Conservation (phyloP, 805 yeast species). For the Naumovozyma castellii region DNA sequence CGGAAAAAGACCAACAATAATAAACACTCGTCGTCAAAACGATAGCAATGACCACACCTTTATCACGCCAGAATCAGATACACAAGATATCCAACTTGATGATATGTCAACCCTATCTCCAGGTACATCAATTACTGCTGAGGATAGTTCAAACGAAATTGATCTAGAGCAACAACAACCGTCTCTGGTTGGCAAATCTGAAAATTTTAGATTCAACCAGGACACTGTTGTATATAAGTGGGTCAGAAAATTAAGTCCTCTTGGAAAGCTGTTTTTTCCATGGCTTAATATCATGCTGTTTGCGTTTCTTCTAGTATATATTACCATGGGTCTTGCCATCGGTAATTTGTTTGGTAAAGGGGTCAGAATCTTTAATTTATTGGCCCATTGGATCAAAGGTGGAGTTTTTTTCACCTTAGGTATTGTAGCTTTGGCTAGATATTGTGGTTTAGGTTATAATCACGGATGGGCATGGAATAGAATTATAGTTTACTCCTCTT, state of each 20-base stretch:
- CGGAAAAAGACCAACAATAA: no score
- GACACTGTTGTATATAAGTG: background rate
- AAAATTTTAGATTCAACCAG: no score
- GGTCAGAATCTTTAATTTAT: conserved; percentile 56
- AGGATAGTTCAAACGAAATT: no score
- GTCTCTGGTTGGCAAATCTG: no score
- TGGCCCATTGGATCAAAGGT: conserved; percentile 96
- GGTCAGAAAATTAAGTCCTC: conserved; percentile 13
- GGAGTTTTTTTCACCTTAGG: conserved; percentile 79
- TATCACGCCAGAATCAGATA: no score
- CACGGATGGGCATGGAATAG: conserved; percentile 91
- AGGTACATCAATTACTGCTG: no score
- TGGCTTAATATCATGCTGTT: conserved; percentile 58
- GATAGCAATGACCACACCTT: no score
- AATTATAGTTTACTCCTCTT: conserved; percentile 15
- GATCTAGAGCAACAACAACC: no score
- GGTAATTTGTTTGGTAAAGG: conserved; percentile 65
- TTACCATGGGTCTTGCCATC: conserved; percentile 48
- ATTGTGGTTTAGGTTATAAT: conserved; percentile 67
- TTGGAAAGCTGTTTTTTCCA: conserved; percentile 35
- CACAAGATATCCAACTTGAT: no score
- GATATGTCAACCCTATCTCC: no score
- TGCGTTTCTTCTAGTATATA: conserved; percentile 46
- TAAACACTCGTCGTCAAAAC: no score
- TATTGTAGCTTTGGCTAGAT: conserved; percentile 70